Evolutionary conservation across 2,329 filamentous ascomycete species (phyloP).

Genomic region (Ophiostoma perfectum): DNA sequence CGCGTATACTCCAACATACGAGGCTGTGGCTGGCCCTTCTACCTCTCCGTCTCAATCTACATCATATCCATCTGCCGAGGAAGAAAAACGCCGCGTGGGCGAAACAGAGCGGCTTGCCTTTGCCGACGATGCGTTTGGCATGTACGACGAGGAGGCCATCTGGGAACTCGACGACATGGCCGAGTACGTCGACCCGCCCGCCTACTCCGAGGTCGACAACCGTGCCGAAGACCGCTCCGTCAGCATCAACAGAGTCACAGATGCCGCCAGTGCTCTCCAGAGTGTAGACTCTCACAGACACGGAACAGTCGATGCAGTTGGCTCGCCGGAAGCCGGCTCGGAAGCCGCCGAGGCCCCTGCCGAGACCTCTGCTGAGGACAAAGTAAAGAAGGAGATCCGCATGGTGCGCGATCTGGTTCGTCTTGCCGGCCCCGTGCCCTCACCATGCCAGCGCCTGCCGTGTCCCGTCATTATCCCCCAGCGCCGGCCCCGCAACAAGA

Average conservation of each 20-base stretch:
- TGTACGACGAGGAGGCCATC: constrained; percentile 27
- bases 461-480: background rate
- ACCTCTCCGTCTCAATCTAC: background rate
- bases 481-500: background rate
- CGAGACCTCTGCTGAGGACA: background rate
- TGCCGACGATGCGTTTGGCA: constrained; percentile 10
- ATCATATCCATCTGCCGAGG: background rate
- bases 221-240: background rate
- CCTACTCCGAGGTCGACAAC: constrained; percentile 19
- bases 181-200: constrained; percentile 23
- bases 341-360: background rate
- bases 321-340: too few species aligned
- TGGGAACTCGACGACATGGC: constrained; percentile 30
- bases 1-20: background rate
- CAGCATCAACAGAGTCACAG: background rate
- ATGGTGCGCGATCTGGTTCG: background rate
- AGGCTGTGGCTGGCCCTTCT: background rate
- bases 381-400: background rate
- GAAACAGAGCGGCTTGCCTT: background rate
- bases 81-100: background rate
- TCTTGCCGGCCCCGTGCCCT: background rate
- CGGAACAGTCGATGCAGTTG: too few species aligned
- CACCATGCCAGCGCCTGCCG: background rate
- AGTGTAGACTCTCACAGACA: background rate
- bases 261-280: background rate